phyloP scores from a whole-genome alignment of 1,284 basidiomycete genomes.

The Spongiforma sp. region DNA sequence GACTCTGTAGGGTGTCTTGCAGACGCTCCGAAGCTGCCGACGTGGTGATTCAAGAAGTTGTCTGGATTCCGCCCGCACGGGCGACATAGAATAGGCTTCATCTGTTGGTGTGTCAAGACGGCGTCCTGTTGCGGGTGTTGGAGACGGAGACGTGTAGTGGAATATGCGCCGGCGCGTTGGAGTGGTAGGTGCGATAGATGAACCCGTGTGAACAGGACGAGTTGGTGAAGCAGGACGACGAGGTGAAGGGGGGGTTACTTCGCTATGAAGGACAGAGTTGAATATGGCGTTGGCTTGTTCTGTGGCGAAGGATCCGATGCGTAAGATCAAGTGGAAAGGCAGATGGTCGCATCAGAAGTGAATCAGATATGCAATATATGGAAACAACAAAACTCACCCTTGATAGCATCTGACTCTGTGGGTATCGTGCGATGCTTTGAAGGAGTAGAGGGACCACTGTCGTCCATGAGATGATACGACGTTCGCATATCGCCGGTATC shows the following conservation, averaged over 20 bases:
- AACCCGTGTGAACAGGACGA: slow-evolving; percentile 46
- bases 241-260: slow-evolving; percentile 74
- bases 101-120: slow-evolving; percentile 80
- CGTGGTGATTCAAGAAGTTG: slow-evolving; percentile 87
- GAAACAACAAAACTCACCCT: slow-evolving; percentile 50
- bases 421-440: slow-evolving; percentile 75
- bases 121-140: slow-evolving; percentile 52
- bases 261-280: slow-evolving; percentile 72
- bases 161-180: slow-evolving; percentile 73
- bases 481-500: slow-evolving; percentile 77
- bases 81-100: slow-evolving; percentile 89
- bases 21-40: slow-evolving; percentile 81
- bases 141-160: slow-evolving; percentile 64
- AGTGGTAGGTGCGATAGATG: slow-evolving; percentile 56
- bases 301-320: slow-evolving; percentile 29
- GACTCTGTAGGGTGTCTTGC: slow-evolving; percentile 97
- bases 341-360: background rate
- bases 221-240: slow-evolving; percentile 64
- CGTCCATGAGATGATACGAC: slow-evolving; percentile 77
- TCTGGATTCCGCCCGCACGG: slow-evolving; percentile 86
- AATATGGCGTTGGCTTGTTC: slow-evolving; percentile 84
- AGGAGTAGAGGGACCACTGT: slow-evolving; percentile 67
- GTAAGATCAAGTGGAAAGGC: too few species aligned
- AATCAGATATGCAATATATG: background rate
- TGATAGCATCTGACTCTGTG: slow-evolving; percentile 77